Conservation (phyloP, 176 grass and related monocot species). For the Hordeum marinum region DNA sequence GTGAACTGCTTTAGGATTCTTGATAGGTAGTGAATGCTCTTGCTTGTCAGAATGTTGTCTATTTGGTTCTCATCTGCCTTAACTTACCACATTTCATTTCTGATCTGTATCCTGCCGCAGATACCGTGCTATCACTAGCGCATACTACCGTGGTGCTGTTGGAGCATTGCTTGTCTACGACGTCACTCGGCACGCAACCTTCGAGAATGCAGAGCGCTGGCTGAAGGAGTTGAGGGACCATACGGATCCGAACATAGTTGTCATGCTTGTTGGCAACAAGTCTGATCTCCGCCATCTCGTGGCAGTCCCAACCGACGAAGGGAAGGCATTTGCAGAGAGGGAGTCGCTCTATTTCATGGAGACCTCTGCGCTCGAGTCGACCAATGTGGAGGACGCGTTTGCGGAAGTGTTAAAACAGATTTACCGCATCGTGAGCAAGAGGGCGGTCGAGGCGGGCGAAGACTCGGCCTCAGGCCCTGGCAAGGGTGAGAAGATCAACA, state of each 20-base stretch:
- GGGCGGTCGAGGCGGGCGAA: slow-evolving; percentile 57
- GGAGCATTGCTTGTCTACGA: slow-evolving; percentile 81
- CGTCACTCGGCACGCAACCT: slow-evolving; percentile 72
- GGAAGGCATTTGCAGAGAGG: slow-evolving; percentile 60
- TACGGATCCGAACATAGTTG: slow-evolving; percentile 87
- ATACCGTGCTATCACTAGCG: slow-evolving; percentile 90
- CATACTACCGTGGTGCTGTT: slow-evolving; percentile 87
- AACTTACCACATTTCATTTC: background rate
- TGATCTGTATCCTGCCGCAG: slow-evolving; percentile 33
- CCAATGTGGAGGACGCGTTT: slow-evolving; percentile 80
- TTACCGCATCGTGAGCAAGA: slow-evolving; percentile 79
- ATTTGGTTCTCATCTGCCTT: background rate
- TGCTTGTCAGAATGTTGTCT: background rate
- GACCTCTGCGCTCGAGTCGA: slow-evolving; percentile 82
- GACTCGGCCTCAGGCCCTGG: slow-evolving; percentile 56
- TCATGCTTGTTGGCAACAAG: slow-evolving; percentile 90
- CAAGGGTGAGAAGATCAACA: slow-evolving; percentile 77
- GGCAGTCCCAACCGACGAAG: slow-evolving; percentile 72
- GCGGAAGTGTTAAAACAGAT: slow-evolving; percentile 78
- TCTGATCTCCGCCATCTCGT: slow-evolving; percentile 83
- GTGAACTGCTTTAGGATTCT: background rate
- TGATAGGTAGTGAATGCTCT: background rate
- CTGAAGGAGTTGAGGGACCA: slow-evolving; percentile 81
- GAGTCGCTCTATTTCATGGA: slow-evolving; percentile 94
- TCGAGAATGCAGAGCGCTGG: slow-evolving; percentile 84